phyloP scores from a whole-genome alignment of 441 rosid species.

The Corymbia calophylla region DNA sequence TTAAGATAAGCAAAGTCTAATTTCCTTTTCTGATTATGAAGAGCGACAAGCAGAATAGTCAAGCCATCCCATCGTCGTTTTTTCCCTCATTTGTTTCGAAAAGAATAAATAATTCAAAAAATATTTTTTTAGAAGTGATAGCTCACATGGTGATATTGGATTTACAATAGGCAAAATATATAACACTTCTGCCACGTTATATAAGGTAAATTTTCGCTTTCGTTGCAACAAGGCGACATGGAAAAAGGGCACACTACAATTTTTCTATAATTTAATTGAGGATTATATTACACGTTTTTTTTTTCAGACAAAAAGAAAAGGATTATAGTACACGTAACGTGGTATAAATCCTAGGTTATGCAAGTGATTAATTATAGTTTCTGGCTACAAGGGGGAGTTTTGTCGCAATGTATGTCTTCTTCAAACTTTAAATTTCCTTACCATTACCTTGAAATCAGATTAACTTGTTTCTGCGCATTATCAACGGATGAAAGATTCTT shows the following conservation, averaged over 20 bases:
- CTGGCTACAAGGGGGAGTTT: background rate
- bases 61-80: background rate
- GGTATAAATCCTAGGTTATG: background rate
- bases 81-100: too few species aligned
- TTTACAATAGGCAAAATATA: too few species aligned
- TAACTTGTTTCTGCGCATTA: background rate
- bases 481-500: background rate
- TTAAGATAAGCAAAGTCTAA: background rate
- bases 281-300: background rate
- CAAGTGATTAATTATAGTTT: background rate
- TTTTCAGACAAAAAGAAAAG: too few species aligned
- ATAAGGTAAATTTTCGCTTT: background rate
- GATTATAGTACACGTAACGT: too few species aligned
- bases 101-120: too few species aligned
- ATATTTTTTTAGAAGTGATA: too few species aligned
- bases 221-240: background rate
- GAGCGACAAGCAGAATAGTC: background rate
- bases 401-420: background rate
- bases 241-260: background rate
- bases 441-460: background rate
- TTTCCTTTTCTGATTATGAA: background rate
- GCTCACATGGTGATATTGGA: too few species aligned
- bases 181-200: background rate
- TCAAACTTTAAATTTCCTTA: background rate
- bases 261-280: background rate